These are phyloP conservation scores for Acanthamoeba quina DNA, from an alignment of 208 protist species.

Conservation along the genomic window DNA sequence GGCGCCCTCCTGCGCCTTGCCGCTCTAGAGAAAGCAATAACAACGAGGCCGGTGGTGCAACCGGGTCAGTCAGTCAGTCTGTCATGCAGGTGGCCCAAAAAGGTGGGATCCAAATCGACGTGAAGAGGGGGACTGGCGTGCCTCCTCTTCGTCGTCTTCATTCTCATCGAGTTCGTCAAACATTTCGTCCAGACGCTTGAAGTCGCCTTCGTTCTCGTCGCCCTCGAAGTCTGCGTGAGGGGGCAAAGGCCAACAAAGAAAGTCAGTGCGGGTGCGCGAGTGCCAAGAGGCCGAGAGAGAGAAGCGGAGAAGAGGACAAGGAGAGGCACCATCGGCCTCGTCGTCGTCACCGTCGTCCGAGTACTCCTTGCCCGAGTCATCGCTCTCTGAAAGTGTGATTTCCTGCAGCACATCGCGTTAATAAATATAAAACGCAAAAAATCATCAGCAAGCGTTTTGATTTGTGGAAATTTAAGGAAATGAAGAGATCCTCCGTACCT, in stretches of 20 bases:
- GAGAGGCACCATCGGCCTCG: not conserved
- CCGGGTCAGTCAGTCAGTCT: not conserved
- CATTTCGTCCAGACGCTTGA: slow-evolving; percentile 53
- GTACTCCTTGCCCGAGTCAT: not conserved
- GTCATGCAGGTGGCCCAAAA: no score
- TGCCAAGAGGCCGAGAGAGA: no score
- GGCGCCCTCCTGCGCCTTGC: slow-evolving; percentile 13
- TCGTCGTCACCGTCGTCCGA: not conserved
- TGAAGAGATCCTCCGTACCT: not conserved
- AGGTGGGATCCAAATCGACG: not conserved
- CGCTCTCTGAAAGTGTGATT: slow-evolving; percentile 46
- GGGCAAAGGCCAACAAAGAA: not conserved
- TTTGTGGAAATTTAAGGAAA: not conserved
- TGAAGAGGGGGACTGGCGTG: not conserved
- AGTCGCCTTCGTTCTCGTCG: slow-evolving; percentile 33
- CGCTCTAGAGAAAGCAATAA: not conserved
- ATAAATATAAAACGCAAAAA: not conserved
- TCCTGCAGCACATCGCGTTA: not conserved
- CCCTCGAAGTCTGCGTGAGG: slow-evolving; percentile 12
- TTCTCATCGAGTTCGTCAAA: slow-evolving; percentile 61
- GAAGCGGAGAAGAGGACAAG: not conserved
- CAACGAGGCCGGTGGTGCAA: not conserved
- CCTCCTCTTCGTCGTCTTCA: slow-evolving; percentile 27
- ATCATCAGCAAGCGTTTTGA: not conserved
- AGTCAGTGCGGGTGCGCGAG: not conserved